Conservation (phyloP, 495 filamentous ascomycete genomes). For the Penicillium verhagenii region DNA sequence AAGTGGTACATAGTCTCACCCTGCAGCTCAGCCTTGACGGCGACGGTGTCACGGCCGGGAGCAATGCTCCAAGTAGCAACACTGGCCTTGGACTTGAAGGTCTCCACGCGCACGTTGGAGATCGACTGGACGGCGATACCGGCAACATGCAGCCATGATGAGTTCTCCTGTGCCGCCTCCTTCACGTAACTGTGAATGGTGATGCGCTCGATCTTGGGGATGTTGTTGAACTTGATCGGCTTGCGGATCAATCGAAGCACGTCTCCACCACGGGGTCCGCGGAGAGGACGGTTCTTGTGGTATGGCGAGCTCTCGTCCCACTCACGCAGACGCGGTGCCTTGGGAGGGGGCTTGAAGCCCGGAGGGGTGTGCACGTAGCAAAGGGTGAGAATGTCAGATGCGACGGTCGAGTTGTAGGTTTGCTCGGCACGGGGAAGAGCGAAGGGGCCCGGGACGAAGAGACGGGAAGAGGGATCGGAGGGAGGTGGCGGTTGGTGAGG, state of each 20-base stretch:
- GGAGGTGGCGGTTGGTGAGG: slow-evolving; percentile 82
- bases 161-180: slow-evolving; percentile 59
- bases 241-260: slow-evolving; percentile 69
- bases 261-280: slow-evolving; percentile 73
- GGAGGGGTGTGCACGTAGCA: slow-evolving; percentile 80
- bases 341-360: slow-evolving; percentile 61
- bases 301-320: slow-evolving; percentile 94
- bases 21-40: slow-evolving; percentile 66
- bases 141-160: slow-evolving; percentile 70
- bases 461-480: slow-evolving; percentile 81
- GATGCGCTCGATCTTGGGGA: slow-evolving; percentile 78
- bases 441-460: slow-evolving; percentile 93
- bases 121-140: slow-evolving; percentile 83
- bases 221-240: slow-evolving; percentile 78
- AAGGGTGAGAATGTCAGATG: slow-evolving; percentile 86
- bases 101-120: slow-evolving; percentile 68
- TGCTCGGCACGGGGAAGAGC: slow-evolving; percentile 82
- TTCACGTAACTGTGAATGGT: slow-evolving; percentile 74
- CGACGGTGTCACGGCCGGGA: slow-evolving; percentile 47
- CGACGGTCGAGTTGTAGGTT: slow-evolving; percentile 82
- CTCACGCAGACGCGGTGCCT: slow-evolving; percentile 68
- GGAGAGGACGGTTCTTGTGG: slow-evolving; percentile 82
- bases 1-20: slow-evolving; percentile 88
- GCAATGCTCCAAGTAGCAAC: slow-evolving; percentile 66
- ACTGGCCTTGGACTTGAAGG: slow-evolving; percentile 65